These are phyloP conservation scores for Blastomyces parvus DNA, from an alignment of 2,329 filamentous ascomycete genomes.

Conservation along the genomic window DNA sequence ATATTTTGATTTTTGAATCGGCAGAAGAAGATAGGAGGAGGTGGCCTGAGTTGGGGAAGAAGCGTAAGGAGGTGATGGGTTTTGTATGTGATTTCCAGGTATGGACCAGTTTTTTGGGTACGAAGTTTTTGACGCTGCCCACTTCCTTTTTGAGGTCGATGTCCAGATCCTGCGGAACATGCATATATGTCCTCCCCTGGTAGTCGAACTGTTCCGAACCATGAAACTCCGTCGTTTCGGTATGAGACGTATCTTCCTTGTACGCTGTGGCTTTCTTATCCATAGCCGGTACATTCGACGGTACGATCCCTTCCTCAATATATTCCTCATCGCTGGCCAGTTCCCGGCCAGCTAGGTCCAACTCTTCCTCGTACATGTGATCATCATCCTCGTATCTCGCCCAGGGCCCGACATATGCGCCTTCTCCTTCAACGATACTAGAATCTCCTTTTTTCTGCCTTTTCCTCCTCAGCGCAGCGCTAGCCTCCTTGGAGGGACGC, in stretches of 20 bases:
- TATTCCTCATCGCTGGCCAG: constrained; percentile 71
- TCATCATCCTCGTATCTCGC: constrained; percentile 70
- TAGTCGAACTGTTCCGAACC: constrained; percentile 80
- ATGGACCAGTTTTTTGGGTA: constrained; percentile 88
- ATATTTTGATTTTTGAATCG: constrained; percentile 84
- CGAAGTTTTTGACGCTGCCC: constrained; percentile 76
- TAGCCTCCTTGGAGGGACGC: constrained; percentile 59
- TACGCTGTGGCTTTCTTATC: constrained; percentile 45
- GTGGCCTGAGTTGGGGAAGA: constrained; percentile 83
- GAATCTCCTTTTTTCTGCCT: constrained; percentile 79
- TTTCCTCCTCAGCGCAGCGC: constrained; percentile 57
- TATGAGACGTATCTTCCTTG: constrained; percentile 47
- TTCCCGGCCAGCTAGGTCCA: constrained; percentile 59
- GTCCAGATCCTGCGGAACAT: constrained; percentile 83
- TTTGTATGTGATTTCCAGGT: constrained; percentile 80
- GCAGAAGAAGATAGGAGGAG: constrained; percentile 81
- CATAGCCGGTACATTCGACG: constrained; percentile 41
- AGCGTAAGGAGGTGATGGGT: constrained; percentile 76
- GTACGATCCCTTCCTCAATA: constrained; percentile 61
- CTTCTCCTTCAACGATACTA: constrained; percentile 72
- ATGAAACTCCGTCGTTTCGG: constrained; percentile 81
- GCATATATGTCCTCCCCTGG: constrained; percentile 94
- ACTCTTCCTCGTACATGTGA: constrained; percentile 58
- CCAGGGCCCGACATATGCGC: constrained; percentile 91
- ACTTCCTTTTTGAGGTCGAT: constrained; percentile 73